A percentile compares a stretch with the other conserved stretches of the same genome.
phyloP scores from a whole-genome alignment of 129 eudicot genomes.

The Tagetes erecta region DNA sequence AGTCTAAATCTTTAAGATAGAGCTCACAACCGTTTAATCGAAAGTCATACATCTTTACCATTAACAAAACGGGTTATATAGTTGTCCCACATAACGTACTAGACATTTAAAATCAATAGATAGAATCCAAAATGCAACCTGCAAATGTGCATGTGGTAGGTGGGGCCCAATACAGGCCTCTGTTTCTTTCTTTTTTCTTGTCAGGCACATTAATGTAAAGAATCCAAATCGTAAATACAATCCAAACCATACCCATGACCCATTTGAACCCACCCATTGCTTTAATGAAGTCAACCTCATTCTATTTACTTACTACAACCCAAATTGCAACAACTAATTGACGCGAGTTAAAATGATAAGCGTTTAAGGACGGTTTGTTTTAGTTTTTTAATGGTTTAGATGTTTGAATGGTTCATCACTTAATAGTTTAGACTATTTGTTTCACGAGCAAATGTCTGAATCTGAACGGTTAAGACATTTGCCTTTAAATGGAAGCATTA shows the following conservation, averaged over 20 bases:
- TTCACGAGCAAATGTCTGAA: too few species aligned
- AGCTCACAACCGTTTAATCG: too few species aligned
- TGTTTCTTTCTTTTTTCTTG: slow-evolving; percentile 28
- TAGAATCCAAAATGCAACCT: slow-evolving; percentile 28
- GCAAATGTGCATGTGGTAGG: slow-evolving; percentile 37
- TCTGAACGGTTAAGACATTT: too few species aligned
- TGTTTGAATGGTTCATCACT: too few species aligned
- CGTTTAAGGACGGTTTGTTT: too few species aligned
- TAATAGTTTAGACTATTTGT: too few species aligned
- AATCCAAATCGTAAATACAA: slow-evolving; percentile 28
- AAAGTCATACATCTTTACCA: too few species aligned
- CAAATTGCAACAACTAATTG: background rate
- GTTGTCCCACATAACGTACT: background rate
- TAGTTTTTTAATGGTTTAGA: too few species aligned
- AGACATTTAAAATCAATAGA: slow-evolving; percentile 16
- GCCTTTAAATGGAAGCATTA: too few species aligned
- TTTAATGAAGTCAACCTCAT: background rate
- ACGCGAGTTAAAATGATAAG: too few species aligned
- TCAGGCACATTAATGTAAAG: slow-evolving; percentile 31
- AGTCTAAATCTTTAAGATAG: too few species aligned
- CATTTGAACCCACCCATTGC: background rate
- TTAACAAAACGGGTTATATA: too few species aligned
- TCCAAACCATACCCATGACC: slow-evolving; percentile 31
- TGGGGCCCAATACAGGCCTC: slow-evolving; percentile 22
- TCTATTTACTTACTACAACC: background rate